Conservation (phyloP, 352 stramenopile genomes). For the Albugo candida region DNA sequence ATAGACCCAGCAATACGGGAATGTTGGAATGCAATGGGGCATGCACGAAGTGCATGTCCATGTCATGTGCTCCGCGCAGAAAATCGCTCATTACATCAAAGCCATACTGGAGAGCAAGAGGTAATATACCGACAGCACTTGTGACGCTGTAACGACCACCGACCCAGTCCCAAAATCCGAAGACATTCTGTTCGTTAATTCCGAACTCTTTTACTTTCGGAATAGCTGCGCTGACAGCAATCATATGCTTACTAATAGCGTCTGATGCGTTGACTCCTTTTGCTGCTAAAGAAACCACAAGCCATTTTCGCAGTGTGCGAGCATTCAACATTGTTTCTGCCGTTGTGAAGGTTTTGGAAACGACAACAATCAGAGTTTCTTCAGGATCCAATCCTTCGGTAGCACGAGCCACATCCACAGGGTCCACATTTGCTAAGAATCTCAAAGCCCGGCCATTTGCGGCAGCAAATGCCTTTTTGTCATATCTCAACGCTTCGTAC, state of each 20-base stretch:
- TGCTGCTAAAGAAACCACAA: slow-evolving; percentile 81
- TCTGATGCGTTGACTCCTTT: slow-evolving; percentile 67
- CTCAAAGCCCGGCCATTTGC: slow-evolving; percentile 76
- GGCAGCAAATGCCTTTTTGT: slow-evolving; percentile 66
- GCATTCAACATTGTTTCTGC: slow-evolving; percentile 99
- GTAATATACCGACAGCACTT: slow-evolving; percentile 91
- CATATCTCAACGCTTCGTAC: slow-evolving; percentile 82
- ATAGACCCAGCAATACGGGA: slow-evolving; percentile 90
- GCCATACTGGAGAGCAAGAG: slow-evolving; percentile 91
- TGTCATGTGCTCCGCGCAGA: slow-evolving; percentile 89
- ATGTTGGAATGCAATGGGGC: slow-evolving; percentile 87
- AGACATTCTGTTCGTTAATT: slow-evolving; percentile 91
- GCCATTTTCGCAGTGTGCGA: slow-evolving; percentile 88
- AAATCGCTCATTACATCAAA: slow-evolving; percentile 85
- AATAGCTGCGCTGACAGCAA: slow-evolving; percentile 75
- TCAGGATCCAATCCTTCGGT: slow-evolving; percentile 86
- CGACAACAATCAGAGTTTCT: slow-evolving; percentile 91
- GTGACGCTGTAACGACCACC: slow-evolving; percentile 95
- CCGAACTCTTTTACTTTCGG: slow-evolving; percentile 81
- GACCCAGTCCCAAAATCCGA: slow-evolving; percentile 98
- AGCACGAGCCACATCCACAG: slow-evolving; percentile 86
- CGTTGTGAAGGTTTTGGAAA: slow-evolving; percentile 98
- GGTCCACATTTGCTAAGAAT: slow-evolving; percentile 98
- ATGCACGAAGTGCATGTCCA: slow-evolving; percentile 95
- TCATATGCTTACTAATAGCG: slow-evolving; percentile 87